Evolutionary conservation across 768 basidiomycete species (phyloP).

Genomic region (Rhizopogon vesiculosus): DNA sequence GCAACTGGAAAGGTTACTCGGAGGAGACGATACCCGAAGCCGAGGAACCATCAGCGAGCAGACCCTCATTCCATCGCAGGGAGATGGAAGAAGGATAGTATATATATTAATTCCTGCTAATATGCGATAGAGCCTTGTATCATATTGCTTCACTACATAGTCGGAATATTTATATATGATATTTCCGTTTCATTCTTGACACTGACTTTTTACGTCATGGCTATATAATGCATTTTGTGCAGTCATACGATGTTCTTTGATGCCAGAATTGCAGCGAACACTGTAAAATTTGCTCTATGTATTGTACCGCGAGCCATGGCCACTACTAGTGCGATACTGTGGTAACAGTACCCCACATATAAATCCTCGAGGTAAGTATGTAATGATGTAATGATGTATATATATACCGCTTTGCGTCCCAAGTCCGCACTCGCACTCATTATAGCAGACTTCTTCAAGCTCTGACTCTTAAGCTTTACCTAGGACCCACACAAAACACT

Average conservation of each 20-base stretch:
- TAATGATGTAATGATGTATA: too few relatives aligned
- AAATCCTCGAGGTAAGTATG: too few relatives aligned
- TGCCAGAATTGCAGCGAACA: too few relatives aligned
- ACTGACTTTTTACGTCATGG: constrained; percentile 1
- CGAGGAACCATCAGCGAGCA: constrained; percentile 32
- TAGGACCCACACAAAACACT: too few relatives aligned
- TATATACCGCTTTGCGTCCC: too few relatives aligned
- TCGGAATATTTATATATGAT: constrained; percentile 28
- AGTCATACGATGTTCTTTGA: background rate
- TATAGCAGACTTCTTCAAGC: too few relatives aligned
- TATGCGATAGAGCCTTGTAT: constrained; percentile 9
- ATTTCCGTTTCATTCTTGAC: constrained; percentile 12
- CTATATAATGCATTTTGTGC: constrained; percentile 7
- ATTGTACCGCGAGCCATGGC: too few relatives aligned
- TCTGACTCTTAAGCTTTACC: too few relatives aligned
- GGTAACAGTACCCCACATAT: too few relatives aligned
- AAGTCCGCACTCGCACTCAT: too few relatives aligned
- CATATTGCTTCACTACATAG: constrained; percentile 7
- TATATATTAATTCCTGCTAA: constrained; percentile 19
- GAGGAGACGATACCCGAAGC: constrained; percentile 45
- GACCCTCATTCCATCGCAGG: constrained; percentile 34
- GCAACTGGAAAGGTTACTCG: constrained; percentile 36
- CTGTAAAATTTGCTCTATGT: too few relatives aligned
- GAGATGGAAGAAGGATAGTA: constrained; percentile 36
- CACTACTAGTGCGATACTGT: too few relatives aligned